phyloP scores from a whole-genome alignment of 1,284 basidiomycete species.

The Coriolopsis trogii region DNA sequence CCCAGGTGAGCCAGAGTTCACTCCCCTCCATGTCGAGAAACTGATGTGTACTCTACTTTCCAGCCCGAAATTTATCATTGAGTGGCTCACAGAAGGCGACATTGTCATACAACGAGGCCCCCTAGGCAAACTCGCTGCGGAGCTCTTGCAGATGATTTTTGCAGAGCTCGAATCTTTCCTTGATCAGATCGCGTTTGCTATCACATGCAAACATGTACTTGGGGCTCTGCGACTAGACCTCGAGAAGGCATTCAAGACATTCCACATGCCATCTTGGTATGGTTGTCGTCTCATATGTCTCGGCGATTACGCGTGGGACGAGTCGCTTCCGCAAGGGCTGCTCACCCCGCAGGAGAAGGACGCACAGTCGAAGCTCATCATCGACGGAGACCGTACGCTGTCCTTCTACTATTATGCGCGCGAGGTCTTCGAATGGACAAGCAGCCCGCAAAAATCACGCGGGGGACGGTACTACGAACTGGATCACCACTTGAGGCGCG shows the following conservation, averaged over 20 bases:
- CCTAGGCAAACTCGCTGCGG: neutral
- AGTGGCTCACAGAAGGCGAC: neutral
- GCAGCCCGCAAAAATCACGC: too few species aligned
- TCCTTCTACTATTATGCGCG: too few species aligned
- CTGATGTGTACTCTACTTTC: too few species aligned
- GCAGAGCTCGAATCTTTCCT: neutral
- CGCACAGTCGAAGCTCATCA: neutral
- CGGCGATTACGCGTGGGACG: neutral
- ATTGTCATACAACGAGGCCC: neutral
- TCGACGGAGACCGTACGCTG: neutral
- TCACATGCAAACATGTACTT: constrained; percentile 14
- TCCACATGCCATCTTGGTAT: neutral
- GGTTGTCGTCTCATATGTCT: neutral
- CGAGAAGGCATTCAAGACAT: neutral
- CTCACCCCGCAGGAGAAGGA: neutral
- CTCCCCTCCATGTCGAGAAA: too few species aligned
- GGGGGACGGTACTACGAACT: too few species aligned
- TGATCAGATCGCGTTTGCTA: neutral
- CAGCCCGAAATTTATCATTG: too few species aligned
- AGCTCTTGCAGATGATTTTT: neutral
- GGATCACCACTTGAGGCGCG: too few species aligned
- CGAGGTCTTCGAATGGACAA: too few species aligned
- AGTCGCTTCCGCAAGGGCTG: neutral
- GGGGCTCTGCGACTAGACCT: constrained; percentile 5
- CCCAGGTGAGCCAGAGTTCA: too few species aligned